A percentile compares a stretch with the other conserved stretches of the same genome.
Conservation (phyloP, 805 yeast genomes). For the Blastobotrys muscicola region DNA sequence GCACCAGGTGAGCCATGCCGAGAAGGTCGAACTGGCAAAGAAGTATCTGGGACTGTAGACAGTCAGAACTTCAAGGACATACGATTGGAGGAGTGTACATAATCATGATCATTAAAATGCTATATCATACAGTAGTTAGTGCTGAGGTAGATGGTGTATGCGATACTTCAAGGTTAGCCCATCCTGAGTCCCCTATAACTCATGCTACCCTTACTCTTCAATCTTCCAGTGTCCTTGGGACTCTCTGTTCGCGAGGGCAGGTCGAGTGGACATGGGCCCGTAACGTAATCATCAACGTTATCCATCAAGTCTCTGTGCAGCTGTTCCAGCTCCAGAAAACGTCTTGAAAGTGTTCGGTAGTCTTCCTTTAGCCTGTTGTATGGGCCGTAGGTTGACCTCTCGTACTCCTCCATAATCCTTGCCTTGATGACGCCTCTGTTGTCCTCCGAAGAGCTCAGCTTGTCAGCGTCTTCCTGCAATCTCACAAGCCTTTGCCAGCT, state of each 20-base stretch:
- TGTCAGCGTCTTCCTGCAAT: conserved; percentile 7
- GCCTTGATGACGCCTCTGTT: conserved; percentile 1
- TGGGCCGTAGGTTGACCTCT: conserved; percentile 11
- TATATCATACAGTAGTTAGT: conserved; percentile 4
- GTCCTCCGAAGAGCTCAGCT: neutral
- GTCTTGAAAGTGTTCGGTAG: conserved; percentile 21
- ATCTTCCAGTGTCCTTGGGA: neutral
- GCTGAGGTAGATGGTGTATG: neutral
- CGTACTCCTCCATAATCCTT: conserved; percentile 13
- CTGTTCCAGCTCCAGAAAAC: conserved; percentile 19
- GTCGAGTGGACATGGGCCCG: no score
- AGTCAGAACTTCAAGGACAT: no score
- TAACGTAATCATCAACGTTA: no score
- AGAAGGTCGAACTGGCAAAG: conserved; percentile 29
- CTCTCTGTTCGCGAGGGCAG: no score
- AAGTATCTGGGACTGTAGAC: conserved; percentile 28
- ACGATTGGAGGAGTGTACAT: neutral
- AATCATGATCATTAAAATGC: conserved; percentile 1
- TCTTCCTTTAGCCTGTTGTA: conserved; percentile 18
- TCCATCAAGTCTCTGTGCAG: no score
- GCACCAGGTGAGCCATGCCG: conserved; percentile 16
- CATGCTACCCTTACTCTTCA: neutral
- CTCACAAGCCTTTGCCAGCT: conserved; percentile 11
- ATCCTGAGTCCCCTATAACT: neutral
- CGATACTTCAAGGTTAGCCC: neutral